Evolutionary conservation across 306 rosid genomes (phyloP).

Genomic region (Trichosanthes truncata): DNA sequence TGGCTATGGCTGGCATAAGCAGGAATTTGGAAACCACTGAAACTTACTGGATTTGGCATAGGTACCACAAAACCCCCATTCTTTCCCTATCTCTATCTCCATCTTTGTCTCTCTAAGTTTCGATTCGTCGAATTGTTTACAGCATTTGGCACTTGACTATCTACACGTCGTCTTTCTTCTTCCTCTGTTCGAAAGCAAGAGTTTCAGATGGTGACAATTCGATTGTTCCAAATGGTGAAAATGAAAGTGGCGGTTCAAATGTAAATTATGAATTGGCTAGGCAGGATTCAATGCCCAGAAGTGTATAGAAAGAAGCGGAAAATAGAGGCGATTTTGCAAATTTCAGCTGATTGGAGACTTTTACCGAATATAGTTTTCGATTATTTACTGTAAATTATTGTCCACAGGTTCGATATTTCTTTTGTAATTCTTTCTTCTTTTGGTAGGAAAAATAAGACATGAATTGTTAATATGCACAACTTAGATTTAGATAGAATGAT

Average conservation of each 20-base stretch:
- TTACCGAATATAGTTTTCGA: neutral
- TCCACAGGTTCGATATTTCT: neutral
- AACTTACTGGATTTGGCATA: conserved; percentile 95
- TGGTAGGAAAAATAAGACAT: neutral
- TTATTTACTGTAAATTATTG: neutral
- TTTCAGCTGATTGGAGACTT: neutral
- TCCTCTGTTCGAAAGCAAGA: conserved; percentile 54
- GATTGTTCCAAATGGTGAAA: conserved; percentile 15
- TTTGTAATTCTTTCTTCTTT: neutral
- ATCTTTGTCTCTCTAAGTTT: conserved; percentile 11
- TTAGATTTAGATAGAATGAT: neutral
- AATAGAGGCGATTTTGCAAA: neutral
- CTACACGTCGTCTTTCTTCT: conserved; percentile 76
- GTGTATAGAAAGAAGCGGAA: neutral
- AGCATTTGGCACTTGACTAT: conserved; percentile 89
- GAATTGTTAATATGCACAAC: neutral
- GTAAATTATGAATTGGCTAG: conserved; percentile 35
- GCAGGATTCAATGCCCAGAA: conserved; percentile 33
- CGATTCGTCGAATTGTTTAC: conserved; percentile 25
- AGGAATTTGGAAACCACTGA: conserved; percentile 71
- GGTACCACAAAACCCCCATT: conserved; percentile 32
- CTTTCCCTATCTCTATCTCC: conserved; percentile 10
- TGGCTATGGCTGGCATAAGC: conserved; percentile 74
- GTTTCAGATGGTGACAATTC: conserved; percentile 13
- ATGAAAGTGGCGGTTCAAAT: conserved; percentile 11